phyloP scores from a whole-genome alignment of 176 grass and related monocot genomes.

The Urochloa ruziziensis region DNA sequence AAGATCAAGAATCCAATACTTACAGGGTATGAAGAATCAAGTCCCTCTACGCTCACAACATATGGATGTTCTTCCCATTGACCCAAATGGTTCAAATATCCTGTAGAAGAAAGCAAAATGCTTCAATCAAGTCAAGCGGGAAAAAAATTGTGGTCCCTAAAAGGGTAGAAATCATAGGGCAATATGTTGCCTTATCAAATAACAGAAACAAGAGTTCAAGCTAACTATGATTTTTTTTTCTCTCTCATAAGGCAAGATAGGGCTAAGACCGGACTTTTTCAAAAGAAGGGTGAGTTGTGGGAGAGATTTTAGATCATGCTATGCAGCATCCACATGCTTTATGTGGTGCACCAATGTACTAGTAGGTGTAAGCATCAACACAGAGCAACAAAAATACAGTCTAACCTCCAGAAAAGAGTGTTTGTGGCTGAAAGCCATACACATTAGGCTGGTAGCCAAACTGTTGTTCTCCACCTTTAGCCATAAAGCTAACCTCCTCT shows the following conservation, averaged over 20 bases:
- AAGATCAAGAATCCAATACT: not conserved
- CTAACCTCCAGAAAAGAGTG: slow-evolving; percentile 48
- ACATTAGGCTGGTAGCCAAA: slow-evolving; percentile 32
- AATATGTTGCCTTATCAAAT: not conserved
- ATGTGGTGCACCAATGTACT: not conserved
- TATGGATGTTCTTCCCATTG: slow-evolving; percentile 49
- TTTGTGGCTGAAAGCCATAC: slow-evolving; percentile 39
- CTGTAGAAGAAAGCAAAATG: slow-evolving; percentile 23
- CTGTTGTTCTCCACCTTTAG: slow-evolving; percentile 35
- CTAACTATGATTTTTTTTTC: not conserved
- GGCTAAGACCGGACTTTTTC: not conserved
- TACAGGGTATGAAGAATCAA: slow-evolving; percentile 39
- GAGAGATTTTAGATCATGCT: not conserved
- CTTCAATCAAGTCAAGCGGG: not conserved
- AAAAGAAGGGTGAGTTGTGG: not conserved
- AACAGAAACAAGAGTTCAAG: not conserved
- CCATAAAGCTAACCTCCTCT: slow-evolving; percentile 19
- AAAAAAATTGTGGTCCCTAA: not conserved
- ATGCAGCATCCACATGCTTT: not conserved
- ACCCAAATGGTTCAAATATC: slow-evolving; percentile 32
- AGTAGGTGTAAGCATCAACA: slow-evolving; percentile 5
- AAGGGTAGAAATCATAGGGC: not conserved
- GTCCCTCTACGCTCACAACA: slow-evolving; percentile 31
- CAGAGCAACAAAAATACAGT: not conserved
- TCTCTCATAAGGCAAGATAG: not conserved